Conservation (phyloP, 768 basidiomycete genomes). For the Trametes villosa region DNA sequence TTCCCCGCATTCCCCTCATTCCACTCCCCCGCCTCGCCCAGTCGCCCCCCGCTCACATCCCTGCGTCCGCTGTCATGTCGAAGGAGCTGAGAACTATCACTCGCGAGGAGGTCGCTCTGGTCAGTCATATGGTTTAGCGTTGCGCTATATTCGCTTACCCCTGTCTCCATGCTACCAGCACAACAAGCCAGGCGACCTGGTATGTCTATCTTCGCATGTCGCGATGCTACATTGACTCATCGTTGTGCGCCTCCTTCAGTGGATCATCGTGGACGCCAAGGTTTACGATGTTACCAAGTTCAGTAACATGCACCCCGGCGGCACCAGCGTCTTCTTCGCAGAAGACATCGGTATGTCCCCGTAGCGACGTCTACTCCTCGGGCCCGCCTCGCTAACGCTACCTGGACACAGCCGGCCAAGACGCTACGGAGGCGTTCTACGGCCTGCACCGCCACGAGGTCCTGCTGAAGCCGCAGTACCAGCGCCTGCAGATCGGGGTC, state of each 20-base stretch:
- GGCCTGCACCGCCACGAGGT: slow-evolving; percentile 88
- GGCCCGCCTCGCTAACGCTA: neutral
- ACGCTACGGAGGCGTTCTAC: slow-evolving; percentile 88
- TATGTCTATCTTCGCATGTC: slow-evolving; percentile 37
- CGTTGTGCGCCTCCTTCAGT: slow-evolving; percentile 48
- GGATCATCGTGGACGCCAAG: slow-evolving; percentile 84
- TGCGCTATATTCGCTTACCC: slow-evolving; percentile 7
- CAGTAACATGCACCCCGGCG: slow-evolving; percentile 82
- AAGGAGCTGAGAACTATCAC: slow-evolving; percentile 51
- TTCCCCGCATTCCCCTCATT: slow-evolving; percentile 6
- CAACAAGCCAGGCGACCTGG: slow-evolving; percentile 77
- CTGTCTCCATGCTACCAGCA: slow-evolving; percentile 51
- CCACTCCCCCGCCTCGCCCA: neutral
- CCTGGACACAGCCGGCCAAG: slow-evolving; percentile 66
- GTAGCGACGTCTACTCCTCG: neutral
- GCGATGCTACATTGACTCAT: neutral
- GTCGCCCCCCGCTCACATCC: neutral
- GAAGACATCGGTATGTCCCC: slow-evolving; percentile 62
- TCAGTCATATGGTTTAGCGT: slow-evolving; percentile 29
- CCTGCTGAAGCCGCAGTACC: slow-evolving; percentile 72
- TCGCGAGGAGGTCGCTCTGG: slow-evolving; percentile 75
- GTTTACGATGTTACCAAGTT: slow-evolving; percentile 86
- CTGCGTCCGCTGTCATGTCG: slow-evolving; percentile 26
- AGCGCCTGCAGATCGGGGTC: slow-evolving; percentile 74
- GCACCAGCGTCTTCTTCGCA: slow-evolving; percentile 76